Percentiles rank a stretch among this genome's conserved stretches.
phyloP scores from a whole-genome alignment of 73 alveolate species.

The Symbiodinium natans region DNA sequence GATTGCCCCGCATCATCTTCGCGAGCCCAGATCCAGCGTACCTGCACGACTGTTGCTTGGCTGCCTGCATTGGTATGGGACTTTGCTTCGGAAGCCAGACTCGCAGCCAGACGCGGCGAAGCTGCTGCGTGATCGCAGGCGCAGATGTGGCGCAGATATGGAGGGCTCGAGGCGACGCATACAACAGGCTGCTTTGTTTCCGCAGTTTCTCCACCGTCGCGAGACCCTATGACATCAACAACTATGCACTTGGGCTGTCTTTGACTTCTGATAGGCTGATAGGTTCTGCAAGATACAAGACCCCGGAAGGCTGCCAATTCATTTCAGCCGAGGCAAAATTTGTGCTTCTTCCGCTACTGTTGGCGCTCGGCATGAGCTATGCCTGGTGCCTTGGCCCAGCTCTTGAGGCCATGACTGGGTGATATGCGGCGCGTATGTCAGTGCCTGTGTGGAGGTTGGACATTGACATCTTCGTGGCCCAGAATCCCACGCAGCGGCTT shows the following conservation, averaged over 20 bases:
- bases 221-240: constrained; percentile 1
- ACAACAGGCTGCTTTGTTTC: background rate
- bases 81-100: no score
- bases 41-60: background rate
- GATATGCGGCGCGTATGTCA: background rate
- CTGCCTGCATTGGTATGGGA: no score
- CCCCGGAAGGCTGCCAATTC: no score
- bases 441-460: constrained; percentile 16
- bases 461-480: constrained; percentile 56
- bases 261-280: no score
- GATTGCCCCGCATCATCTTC: constrained; percentile 57
- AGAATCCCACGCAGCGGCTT: constrained; percentile 64
- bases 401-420: background rate
- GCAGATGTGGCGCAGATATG: background rate
- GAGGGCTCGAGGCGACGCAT: background rate
- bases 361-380: constrained; percentile 71
- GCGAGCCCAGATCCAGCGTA: constrained; percentile 31
- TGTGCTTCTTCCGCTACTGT: constrained; percentile 47
- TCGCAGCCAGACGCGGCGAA: no score
- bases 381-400: constrained; percentile 28
- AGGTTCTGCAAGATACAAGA: no score
- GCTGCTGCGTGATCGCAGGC: no score
- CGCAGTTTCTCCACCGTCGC: constrained; percentile 10
- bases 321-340: constrained; percentile 41
- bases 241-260: background rate